phyloP scores from a whole-genome alignment of 345 rosid species.

The Laguncularia racemosa region DNA sequence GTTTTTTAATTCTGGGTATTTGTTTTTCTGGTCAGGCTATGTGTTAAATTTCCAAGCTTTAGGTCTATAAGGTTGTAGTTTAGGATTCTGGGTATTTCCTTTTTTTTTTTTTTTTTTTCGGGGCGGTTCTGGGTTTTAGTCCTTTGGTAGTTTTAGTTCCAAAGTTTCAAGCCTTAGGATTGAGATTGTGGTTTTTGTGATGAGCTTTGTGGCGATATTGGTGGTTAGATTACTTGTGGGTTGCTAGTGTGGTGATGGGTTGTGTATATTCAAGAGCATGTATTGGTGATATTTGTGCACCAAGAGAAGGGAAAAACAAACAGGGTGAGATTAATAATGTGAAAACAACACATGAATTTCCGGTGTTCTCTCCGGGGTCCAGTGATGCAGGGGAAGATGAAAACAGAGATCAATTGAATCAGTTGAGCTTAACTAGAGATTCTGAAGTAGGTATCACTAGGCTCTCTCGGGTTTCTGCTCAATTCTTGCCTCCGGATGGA shows the following conservation, averaged over 20 bases:
- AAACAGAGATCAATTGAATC: constrained; percentile 41
- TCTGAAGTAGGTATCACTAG: constrained; percentile 68
- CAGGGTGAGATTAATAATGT: constrained; percentile 12
- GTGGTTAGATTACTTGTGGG: too few relatives aligned
- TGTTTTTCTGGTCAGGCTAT: too few relatives aligned
- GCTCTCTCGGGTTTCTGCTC: constrained; percentile 87
- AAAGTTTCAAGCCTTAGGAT: too few relatives aligned
- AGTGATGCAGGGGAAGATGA: constrained; percentile 40
- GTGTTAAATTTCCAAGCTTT: too few relatives aligned
- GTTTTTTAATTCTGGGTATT: too few relatives aligned
- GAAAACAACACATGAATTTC: constrained; percentile 20
- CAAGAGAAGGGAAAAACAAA: constrained; percentile 46
- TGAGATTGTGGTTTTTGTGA: too few relatives aligned
- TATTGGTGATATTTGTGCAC: constrained; percentile 80
- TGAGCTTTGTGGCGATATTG: too few relatives aligned
- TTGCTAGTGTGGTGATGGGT: constrained; percentile 44
- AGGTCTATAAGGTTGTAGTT: too few relatives aligned
- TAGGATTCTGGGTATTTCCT: too few relatives aligned
- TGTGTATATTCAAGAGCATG: constrained; percentile 92
- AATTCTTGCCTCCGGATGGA: constrained; percentile 87
- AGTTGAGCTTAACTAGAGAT: constrained; percentile 28
- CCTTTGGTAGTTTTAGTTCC: too few relatives aligned
- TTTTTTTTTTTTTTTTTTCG: too few relatives aligned
- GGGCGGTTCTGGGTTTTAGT: too few relatives aligned
- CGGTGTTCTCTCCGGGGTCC: constrained; percentile 48